Evolutionary conservation across 108 stramenopile genomes (phyloP), one percentile per base, ranked within the genome.

Genomic region (Phaeodactylum tricornutum): DNA sequence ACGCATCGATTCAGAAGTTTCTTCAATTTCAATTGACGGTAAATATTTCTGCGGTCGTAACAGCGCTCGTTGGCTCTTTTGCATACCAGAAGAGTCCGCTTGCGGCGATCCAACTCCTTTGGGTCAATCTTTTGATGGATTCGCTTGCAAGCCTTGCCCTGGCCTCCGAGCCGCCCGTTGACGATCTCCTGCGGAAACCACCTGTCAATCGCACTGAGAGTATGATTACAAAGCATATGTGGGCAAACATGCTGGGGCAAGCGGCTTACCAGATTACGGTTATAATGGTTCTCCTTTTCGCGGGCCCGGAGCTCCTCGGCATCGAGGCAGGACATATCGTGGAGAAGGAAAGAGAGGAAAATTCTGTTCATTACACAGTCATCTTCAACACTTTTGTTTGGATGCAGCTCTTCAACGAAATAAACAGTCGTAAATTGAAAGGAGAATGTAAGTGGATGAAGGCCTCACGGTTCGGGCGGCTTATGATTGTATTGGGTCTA

Each of bases 101-200:
- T 36, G 93, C 91, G 33, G 95, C 96, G 4, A 93, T 96, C 57
- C 94, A 95, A 69, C 75, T 98, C 66, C 67, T 98, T 9, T 98
- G 96, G 95, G 92, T 98, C 34, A 97, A 98, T 56, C 70, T 98
- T 21, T 84, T 98, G 55, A 98, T 98, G 98, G 98, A 98, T 67
- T 85, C 93, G 7, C 55, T 97, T 55, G 98, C 92, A 20, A 85
- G 91, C 60, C 84, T 98, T 31, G 95, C 96, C 12, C 78, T 98
- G 40, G 97, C 94, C 20, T 96, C 95, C 27, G 94, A 96, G 53
- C 86, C 84, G 23, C 96, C 95, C 20, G 84, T 82, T 15, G 73
- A 76, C 20, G 81, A 54, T 26, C 57, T 97, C 20, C 59, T 97
- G 33, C 47, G 81, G 40, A 69, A 66, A n/a, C 62, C 68, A 21